These are phyloP conservation scores for Vaccinium myrtillus DNA, from an alignment of 148 eudicot species.

Conservation along the genomic window DNA sequence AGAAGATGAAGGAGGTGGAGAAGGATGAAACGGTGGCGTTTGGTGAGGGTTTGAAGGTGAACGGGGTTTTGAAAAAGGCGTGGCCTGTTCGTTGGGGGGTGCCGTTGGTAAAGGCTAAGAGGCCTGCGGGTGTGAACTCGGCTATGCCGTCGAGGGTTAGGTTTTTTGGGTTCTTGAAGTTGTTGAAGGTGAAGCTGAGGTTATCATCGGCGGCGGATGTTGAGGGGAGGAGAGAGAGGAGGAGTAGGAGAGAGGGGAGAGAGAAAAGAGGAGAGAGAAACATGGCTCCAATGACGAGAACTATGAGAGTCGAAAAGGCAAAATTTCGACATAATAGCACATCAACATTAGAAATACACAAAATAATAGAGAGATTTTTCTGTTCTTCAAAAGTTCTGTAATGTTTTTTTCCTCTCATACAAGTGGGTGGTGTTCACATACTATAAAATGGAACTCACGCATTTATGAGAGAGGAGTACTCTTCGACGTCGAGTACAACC, in stretches of 20 bases:
- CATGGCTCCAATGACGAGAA: background rate
- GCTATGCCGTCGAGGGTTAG: slow-evolving; percentile 48
- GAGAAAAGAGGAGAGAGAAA: background rate
- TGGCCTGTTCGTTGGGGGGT: slow-evolving; percentile 38
- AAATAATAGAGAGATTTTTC: too few relatives aligned
- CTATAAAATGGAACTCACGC: too few relatives aligned
- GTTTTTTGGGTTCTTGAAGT: slow-evolving; percentile 31
- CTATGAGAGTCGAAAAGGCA: background rate
- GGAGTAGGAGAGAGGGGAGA: background rate
- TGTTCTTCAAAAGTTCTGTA: too few relatives aligned
- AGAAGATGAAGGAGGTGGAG: slow-evolving; percentile 55
- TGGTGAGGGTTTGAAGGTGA: slow-evolving; percentile 38
- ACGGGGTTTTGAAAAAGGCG: slow-evolving; percentile 48
- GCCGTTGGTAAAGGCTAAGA: slow-evolving; percentile 47
- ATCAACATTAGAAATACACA: too few relatives aligned
- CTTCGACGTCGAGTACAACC: too few relatives aligned
- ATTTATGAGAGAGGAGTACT: too few relatives aligned
- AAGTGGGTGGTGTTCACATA: too few relatives aligned
- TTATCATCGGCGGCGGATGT: background rate
- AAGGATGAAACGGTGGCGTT: slow-evolving; percentile 40
- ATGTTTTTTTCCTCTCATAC: too few relatives aligned
- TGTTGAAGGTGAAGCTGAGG: slow-evolving; percentile 36
- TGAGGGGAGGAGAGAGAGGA: background rate
- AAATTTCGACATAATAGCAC: too few relatives aligned
- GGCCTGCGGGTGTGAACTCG: slow-evolving; percentile 33